Base-by-base conservation (phyloP, 129 eudicot genomes). In the Sambucus nigra region DNA sequence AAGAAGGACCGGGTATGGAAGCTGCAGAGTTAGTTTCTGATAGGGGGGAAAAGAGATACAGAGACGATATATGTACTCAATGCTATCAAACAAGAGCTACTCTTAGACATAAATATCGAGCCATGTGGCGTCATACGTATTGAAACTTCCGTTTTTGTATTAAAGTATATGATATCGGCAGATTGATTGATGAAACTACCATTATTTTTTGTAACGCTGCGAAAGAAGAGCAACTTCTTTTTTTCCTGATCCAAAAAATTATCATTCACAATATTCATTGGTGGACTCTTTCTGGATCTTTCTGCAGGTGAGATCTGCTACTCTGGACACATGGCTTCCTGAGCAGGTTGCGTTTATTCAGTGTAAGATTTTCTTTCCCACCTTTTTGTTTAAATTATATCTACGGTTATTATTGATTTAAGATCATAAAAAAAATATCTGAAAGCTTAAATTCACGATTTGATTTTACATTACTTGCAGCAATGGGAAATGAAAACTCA, bases 321-420 rank as follows among this genome's bases (percentile, higher is more conserved):
- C 94, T 40, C 84, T 91, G 41, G 98, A 91, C 74, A 91, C 95
- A 59, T 91, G 98, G 98, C 98, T 91, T 57, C 98, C 98, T 2
- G 98, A 91, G 57, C 95, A 85, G 71, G 89, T 91, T 70, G 81
- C 85, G 14, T 85, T 81, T 59, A 82, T 91, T 61, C 94, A 75
- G n/a, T 81, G 98, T 91, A 81, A 85, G 94, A 63, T 50, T 55
- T 26, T 32, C 38, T 41, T 24, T 21, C 22, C 40, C 16, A 35
- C 16, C 47, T 15, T 49, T n/a, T 21, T 46, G 4, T 35, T 5
- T 38, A 42, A 46, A 46, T 52, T 20, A 15, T 23, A 59, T 51
- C n/a, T 44, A n/a, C n/a, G 31, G 25, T 49, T 25, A 11, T 53
- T 67, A 63, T 51, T 40, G 19, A 35, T 51, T 38, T 38, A n/a